Percentiles rank a stretch among this genome's conserved stretches.
phyloP scores from a whole-genome alignment of 345 rosid genomes.

The Eutrema heterophyllum region DNA sequence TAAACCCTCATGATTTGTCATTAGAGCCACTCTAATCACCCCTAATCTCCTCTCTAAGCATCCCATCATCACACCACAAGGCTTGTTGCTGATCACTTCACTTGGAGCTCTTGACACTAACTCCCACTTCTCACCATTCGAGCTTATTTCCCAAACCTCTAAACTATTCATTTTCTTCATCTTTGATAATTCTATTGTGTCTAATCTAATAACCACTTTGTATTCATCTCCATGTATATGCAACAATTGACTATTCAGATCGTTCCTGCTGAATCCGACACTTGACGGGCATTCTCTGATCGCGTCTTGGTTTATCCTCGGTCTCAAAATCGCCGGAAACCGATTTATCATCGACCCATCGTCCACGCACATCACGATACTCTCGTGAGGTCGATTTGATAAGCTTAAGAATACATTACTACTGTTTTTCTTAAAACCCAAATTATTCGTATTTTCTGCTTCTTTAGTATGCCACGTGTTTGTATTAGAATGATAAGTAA shows the following conservation, averaged over 20 bases:
- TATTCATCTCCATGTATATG: constrained; percentile 66
- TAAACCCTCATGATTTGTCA: constrained; percentile 50
- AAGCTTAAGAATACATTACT: constrained; percentile 42
- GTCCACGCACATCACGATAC: constrained; percentile 36
- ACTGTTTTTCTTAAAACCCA: not conserved
- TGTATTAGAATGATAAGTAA: constrained; percentile 41
- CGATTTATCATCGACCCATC: constrained; percentile 1
- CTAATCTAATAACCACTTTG: constrained; percentile 44
- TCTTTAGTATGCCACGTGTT: constrained; percentile 46
- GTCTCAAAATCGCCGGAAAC: constrained; percentile 37
- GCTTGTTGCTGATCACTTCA: constrained; percentile 36
- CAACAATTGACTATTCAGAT: constrained; percentile 21
- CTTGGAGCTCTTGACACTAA: constrained; percentile 40
- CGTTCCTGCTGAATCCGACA: constrained; percentile 21
- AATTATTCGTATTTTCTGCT: constrained; percentile 27
- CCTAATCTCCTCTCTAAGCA: constrained; percentile 54
- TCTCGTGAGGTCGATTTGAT: constrained; percentile 43
- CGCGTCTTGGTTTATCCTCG: constrained; percentile 26
- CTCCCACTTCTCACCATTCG: constrained; percentile 41
- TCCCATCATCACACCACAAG: constrained; percentile 57
- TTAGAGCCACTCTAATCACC: constrained; percentile 44
- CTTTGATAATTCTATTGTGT: not conserved
- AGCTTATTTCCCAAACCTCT: constrained; percentile 49
- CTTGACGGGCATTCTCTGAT: constrained; percentile 19
- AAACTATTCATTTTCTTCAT: constrained; percentile 25